Evolutionary conservation across 2,329 filamentous ascomycete species (phyloP).

Genomic region (Neopestalotiopsis clavispora): DNA sequence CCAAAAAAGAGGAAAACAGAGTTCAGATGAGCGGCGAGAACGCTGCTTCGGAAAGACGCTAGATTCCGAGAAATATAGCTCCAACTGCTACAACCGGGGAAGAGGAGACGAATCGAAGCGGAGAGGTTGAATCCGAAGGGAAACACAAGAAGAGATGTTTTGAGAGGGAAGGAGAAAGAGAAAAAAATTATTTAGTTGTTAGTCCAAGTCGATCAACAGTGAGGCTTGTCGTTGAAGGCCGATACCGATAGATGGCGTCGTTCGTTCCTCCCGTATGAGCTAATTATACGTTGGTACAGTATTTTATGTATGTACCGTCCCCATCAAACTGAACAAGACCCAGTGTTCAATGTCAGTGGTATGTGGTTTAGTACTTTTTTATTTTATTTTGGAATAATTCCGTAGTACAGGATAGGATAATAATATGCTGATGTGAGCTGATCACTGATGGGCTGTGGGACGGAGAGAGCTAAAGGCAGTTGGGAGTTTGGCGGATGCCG

Average conservation of each 20-base stretch:
- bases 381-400: not conserved
- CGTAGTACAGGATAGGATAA: not conserved
- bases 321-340: not conserved
- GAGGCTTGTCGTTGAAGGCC: constrained; percentile 1
- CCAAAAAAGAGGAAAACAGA: constrained; percentile 7
- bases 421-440: constrained; percentile 12
- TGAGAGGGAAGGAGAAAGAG: not conserved
- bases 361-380: not conserved
- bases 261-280: not conserved
- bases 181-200: not conserved
- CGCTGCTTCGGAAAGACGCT: not conserved
- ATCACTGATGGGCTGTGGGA: not conserved
- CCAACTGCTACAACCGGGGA: not conserved
- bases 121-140: not conserved
- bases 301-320: not conserved
- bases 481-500: not conserved
- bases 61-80: not conserved
- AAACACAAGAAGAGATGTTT: not conserved
- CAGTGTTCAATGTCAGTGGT: not conserved
- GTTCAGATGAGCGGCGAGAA: not conserved
- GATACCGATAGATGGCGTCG: not conserved
- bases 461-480: not conserved
- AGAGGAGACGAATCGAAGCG: not conserved
- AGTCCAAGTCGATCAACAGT: constrained; percentile 1
- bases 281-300: not conserved